Percentiles rank a stretch among this genome's conserved stretches.
Conservation (phyloP, 2,329 filamentous ascomycete genomes). For the Amauroascus verrucosus region DNA sequence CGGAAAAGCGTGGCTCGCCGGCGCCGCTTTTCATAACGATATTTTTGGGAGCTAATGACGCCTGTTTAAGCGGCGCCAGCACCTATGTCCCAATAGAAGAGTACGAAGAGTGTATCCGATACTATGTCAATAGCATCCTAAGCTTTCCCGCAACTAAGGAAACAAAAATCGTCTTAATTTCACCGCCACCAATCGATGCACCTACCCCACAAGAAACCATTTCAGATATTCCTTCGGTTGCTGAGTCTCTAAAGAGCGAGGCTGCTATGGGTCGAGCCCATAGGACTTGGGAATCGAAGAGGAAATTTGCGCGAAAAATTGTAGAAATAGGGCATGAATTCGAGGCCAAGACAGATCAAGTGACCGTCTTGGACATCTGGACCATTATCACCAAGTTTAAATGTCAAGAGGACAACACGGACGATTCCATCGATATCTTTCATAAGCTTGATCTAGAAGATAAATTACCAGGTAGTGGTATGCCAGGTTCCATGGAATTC, state of each 20-base stretch:
- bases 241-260: slow-evolving; percentile 1
- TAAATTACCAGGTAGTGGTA: slow-evolving; percentile 28
- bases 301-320: slow-evolving; percentile 29
- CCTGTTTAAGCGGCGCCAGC: slow-evolving; percentile 21
- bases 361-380: slow-evolving; percentile 30
- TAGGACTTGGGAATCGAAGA: slow-evolving; percentile 31
- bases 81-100: slow-evolving; percentile 26
- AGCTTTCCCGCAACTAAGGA: slow-evolving; percentile 22
- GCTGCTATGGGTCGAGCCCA: slow-evolving; percentile 19
- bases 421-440: slow-evolving; percentile 16
- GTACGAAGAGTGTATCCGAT: slow-evolving; percentile 29
- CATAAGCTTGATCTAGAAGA: slow-evolving; percentile 24
- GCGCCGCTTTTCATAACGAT: slow-evolving; percentile 33
- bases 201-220: slow-evolving; percentile 8
- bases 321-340: slow-evolving; percentile 29
- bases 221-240: not conserved
- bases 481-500: slow-evolving; percentile 25
- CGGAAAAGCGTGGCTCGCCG: slow-evolving; percentile 14
- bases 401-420: slow-evolving; percentile 11
- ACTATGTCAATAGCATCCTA: slow-evolving; percentile 28
- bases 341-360: slow-evolving; percentile 24
- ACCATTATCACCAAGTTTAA: slow-evolving; percentile 21
- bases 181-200: slow-evolving; percentile 30
- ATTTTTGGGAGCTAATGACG: slow-evolving; percentile 34
- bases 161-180: slow-evolving; percentile 31